Evolutionary conservation across 1,284 basidiomycete species (phyloP).

Genomic region (Ganoderma sp.): DNA sequence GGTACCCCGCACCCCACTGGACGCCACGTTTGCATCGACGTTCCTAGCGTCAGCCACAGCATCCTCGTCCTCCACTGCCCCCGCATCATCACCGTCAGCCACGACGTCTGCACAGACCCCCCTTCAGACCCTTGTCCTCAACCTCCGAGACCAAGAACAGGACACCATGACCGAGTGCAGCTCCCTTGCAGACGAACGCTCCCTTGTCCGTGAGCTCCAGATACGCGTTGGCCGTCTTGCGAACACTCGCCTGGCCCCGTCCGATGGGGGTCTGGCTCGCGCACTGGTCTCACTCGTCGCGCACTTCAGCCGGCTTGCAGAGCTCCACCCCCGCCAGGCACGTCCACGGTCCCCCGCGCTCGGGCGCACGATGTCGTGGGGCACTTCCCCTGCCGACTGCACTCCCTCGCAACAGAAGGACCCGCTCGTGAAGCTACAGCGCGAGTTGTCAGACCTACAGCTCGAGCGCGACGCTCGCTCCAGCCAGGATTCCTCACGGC

Average conservation of each 20-base stretch:
- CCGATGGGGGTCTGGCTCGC: constrained; percentile 65
- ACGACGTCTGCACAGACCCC: constrained; percentile 33
- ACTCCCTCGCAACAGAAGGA: constrained; percentile 40
- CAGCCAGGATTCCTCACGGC: constrained; percentile 17
- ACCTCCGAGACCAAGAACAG: constrained; percentile 58
- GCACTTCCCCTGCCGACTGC: constrained; percentile 38
- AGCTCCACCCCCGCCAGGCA: constrained; percentile 36
- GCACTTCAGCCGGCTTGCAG: constrained; percentile 66
- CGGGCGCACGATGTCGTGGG: constrained; percentile 35
- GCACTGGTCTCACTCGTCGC: constrained; percentile 70
- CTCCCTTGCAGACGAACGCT: constrained; percentile 49
- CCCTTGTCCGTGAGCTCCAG: constrained; percentile 68
- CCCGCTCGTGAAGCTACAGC: constrained; percentile 65
- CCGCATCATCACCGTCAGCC: constrained; percentile 27
- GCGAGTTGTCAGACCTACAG: constrained; percentile 73
- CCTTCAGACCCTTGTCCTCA: constrained; percentile 66
- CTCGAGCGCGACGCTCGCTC: constrained; percentile 49
- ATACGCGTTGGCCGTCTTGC: constrained; percentile 56
- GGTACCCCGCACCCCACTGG: constrained; percentile 42
- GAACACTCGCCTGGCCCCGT: constrained; percentile 45
- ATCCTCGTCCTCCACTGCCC: constrained; percentile 32
- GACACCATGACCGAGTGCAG: constrained; percentile 41
- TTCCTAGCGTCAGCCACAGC: constrained; percentile 28
- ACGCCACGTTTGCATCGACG: constrained; percentile 39
- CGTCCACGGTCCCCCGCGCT: constrained; percentile 16